Evolutionary conservation across 1,284 basidiomycete species (phyloP), one percentile per base, ranked within the genome.

Genomic region (Microbotryum scabiosae): DNA sequence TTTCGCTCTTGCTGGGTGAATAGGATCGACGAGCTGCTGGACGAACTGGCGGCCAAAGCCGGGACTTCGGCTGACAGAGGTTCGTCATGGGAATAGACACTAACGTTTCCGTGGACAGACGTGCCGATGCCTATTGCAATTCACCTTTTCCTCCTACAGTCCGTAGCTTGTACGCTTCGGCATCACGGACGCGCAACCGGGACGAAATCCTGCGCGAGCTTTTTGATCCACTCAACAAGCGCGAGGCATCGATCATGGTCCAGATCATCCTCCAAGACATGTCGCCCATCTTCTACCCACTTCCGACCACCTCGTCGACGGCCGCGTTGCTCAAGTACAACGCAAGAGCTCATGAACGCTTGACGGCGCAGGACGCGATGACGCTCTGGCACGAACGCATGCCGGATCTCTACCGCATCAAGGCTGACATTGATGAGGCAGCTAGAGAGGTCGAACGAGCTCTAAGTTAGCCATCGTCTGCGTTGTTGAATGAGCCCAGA

Each of bases 201-300:
- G 71, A 73, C 23, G 70, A 71, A 0, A 81, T 87, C 55, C 75
- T 88, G 4, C 74, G 75, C 20, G 72, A 76, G 20, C 76, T 88
- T 3, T 87, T 82, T 65, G 75, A 77, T 21, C 72, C 74, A 3
- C 73, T 88, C 4, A 77, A 82, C 0, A 82, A 87, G 0, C 73
- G 74, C 6, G 84, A 87, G 48, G 80, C 85, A 0, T 78, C 82
- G 0, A 81, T 85, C 58, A 76, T 91, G 54, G 84, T 84, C 0
- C 88, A 93, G 71, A 84, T 93, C 61, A 86, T 94, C 59, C 79
- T 93, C 26, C 86, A 86, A 64, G 90, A 92, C 72, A 76, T 93
- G 0, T 81, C 84, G 21, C 88, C 89, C 2, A 71, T 92, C 2
- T 73, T 90, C 0, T 86, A 86, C 68, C 85, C 87, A 1, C 74